Evolutionary conservation across 345 rosid species (phyloP), one percentile per base, ranked within the genome.

Genomic region (Salix brachista): DNA sequence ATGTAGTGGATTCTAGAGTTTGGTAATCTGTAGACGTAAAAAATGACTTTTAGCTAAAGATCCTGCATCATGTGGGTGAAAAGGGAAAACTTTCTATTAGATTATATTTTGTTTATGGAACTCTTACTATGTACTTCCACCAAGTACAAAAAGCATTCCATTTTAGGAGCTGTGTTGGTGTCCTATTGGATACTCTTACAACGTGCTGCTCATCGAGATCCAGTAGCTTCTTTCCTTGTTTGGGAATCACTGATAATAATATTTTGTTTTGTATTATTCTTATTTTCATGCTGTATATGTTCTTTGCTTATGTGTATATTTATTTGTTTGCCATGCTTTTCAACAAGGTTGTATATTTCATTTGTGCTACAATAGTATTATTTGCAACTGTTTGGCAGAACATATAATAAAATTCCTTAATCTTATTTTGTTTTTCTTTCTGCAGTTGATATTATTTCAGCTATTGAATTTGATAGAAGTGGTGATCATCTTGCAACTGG

Each of bases 401-500:
- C 23, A 44, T 25, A 13, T 74, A 56, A 68, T 65, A 61, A 58
- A 41, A 58, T 68, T 72, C 32, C 67, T 77, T 50, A 69, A 75
- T n/a, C 13, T 39, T 74, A 56, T 23, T 42, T 62, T 32, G 50
- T 82, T 62, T 77, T 81, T 83, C 65, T 48, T 79, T 82, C 39
- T 69, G 82, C 94, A 96, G 99, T 96, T 86, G 99, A 96, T 87
- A 94, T 96, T 73, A 96, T 96, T 86, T 94, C 99, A 5, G 97
- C 99, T 19, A 96, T 96, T 77, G 99, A 96, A 84, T 96, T 96
- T 83, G 99, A 96, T 86, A 92, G 86, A 90, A 87, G 82, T 78
- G 99, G 99, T 12, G 91, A 96, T 81, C 98, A 96, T 88, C 99
- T 96, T 73, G 97, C 98, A 67, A 96, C 99, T 67, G 99, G 99